Conservation (phyloP, 805 yeast genomes). For the Teunomyces funiuensis region DNA sequence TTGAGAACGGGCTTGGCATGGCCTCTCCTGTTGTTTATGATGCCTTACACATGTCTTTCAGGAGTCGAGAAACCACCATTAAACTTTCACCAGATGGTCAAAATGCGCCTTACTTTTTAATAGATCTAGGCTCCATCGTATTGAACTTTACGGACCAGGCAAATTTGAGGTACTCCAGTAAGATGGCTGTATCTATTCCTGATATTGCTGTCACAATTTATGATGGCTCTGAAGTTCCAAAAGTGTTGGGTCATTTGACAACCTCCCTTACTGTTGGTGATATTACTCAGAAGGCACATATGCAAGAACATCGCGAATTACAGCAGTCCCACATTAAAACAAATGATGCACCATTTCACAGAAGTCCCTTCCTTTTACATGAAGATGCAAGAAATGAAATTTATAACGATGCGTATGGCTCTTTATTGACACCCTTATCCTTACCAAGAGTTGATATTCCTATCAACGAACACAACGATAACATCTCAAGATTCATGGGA, state of each 20-base stretch:
- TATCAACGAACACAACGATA: slow-evolving; percentile 29
- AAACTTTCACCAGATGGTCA: slow-evolving; percentile 31
- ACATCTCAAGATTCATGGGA: not conserved
- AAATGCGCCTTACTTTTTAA: slow-evolving; percentile 10
- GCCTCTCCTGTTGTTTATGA: slow-evolving; percentile 61
- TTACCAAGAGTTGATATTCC: slow-evolving; percentile 67
- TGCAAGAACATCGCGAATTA: slow-evolving; percentile 41
- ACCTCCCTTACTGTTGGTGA: slow-evolving; percentile 64
- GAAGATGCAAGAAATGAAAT: slow-evolving; percentile 45
- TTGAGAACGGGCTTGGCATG: slow-evolving; percentile 70
- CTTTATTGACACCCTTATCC: slow-evolving; percentile 59
- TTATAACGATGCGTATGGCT: slow-evolving; percentile 51
- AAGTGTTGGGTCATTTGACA: slow-evolving; percentile 39
- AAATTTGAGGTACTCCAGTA: slow-evolving; percentile 59
- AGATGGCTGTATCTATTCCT: slow-evolving; percentile 52
- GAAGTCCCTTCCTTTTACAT: slow-evolving; percentile 70
- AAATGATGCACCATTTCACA: slow-evolving; percentile 82
- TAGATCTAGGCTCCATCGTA: slow-evolving; percentile 22
- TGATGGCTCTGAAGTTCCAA: slow-evolving; percentile 13
- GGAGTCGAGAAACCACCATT: slow-evolving; percentile 48
- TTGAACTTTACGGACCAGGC: slow-evolving; percentile 67
- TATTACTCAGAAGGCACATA: slow-evolving; percentile 54
- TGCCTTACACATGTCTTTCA: slow-evolving; percentile 62
- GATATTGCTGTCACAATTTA: slow-evolving; percentile 35
- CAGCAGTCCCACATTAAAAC: slow-evolving; percentile 66